Base-by-base conservation (phyloP, 148 eudicot genomes). In the Dysphania ambrosioides region DNA sequence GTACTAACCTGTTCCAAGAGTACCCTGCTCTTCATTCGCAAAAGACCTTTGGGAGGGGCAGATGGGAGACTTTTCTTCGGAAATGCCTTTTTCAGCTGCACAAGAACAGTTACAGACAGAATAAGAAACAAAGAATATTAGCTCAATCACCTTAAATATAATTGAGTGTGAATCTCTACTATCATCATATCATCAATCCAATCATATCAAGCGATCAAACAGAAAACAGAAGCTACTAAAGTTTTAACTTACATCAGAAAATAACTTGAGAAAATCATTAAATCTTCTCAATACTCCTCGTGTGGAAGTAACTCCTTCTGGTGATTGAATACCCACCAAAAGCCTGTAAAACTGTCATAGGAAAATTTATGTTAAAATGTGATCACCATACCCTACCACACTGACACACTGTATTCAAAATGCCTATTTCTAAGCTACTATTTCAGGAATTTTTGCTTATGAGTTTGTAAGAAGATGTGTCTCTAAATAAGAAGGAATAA, bases 311-410 rank as follows among this genome's bases (percentile, higher is more conserved):
- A 88, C 82, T 60, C 95, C 98, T 73, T 83, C 86, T 41, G 98
- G 91, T 77, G 98, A 91, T 81, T 89, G 97, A 77, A 91, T 80
- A 82, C 89, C 97, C 44, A 94, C 89, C 83, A 86, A 88, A 85
- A 91, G 93, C 88, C 97, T 94, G 87, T 94, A 94, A 84, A 88
- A 94, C 97, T 94, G 91, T 80, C 77, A 66, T 66, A 72, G 71
- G 55, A 24, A 56, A 68, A 77, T n/a, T n/a, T n/a, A 58, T 11
- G 21, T 27, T 27, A 31, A 81, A 26, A 15, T 35, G 10, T 21
- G 78, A 68, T 16, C 29, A 72, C 29, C 30, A 66, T 24, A 66
- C 68, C 68, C 68, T 36, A 35, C 5, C 21, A 24, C n/a, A 27
- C 4, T 67, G 23, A n/a, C n/a, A n/a, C n/a, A n/a, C n/a, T n/a